Base-by-base conservation (phyloP, 495 filamentous ascomycete genomes). In the Neurospora terricola region DNA sequence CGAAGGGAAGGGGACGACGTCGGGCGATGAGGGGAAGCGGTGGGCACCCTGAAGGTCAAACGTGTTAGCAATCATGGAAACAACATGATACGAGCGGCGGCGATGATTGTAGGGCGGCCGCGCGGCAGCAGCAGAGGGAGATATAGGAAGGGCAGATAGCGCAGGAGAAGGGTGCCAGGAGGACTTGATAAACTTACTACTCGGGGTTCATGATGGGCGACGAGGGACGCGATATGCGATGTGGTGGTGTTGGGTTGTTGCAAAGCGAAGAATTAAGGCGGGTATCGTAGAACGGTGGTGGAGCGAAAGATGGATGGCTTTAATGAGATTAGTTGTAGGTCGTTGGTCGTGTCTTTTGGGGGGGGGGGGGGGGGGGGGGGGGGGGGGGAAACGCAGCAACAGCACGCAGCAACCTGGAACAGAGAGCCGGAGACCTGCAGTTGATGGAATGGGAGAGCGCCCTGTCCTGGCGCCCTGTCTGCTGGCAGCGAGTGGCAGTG, bases 191-290 rank as follows among this genome's bases (percentile, higher is more conserved):
- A 45, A 90, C 93, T 81, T 89, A 96, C 93, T 88, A 96, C 93
- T 97, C 93, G 80, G 93, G 93, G 88, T 97, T 97, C 93, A 97
- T 97, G 82, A 78, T 93, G 87, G 82, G 78, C 71, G 75, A 45
- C 72, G 48, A 72, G 48, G 70, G 42, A 38, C 23, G 72, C 8
- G 69, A n/a, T 39, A 34, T 48, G 34, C 2, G 69, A 42, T 36
- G 71, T 48, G 71, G 69, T 75, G 30, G 69, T 45, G 40, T 40
- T 70, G 68, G 40, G 70, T 48, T 72, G 38, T 74, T 78, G 75
- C n/a, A 70, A 45, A 70, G 69, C 70, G 74, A 71, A 38, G 73
- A 69, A 69, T 69, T 71, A 66, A 66, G 54, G 54, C 54, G 27
- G 54, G 54, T 66, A 66, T 66, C 14, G 54, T 66, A 66, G 7